Percentiles rank a stretch among this genome's conserved stretches.
phyloP scores from a whole-genome alignment of 495 filamentous ascomycete genomes.

The Saxophila tyrrhenica region DNA sequence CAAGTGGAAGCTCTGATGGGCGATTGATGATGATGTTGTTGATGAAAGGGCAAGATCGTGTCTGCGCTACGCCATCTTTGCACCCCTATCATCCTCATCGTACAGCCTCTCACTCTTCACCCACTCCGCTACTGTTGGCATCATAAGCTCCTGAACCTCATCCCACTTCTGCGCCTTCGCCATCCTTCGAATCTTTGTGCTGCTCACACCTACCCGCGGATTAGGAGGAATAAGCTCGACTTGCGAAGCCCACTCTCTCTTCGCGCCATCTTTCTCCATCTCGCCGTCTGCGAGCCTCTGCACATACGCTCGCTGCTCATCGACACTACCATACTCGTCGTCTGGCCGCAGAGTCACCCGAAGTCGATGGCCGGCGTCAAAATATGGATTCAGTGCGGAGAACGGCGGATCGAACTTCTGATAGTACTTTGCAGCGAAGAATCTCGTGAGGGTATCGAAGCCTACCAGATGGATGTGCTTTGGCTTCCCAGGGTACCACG shows the following conservation, averaged over 20 bases:
- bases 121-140: slow-evolving; percentile 50
- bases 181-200: slow-evolving; percentile 62
- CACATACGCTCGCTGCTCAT: slow-evolving; percentile 28
- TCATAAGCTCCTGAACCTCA: slow-evolving; percentile 51
- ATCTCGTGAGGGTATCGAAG: slow-evolving; percentile 76
- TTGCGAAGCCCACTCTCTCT: slow-evolving; percentile 53
- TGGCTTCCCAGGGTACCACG: slow-evolving; percentile 39
- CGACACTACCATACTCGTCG: slow-evolving; percentile 29
- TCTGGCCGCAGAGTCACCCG: slow-evolving; percentile 61
- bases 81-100: slow-evolving; percentile 23
- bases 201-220: slow-evolving; percentile 30
- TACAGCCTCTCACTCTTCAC: slow-evolving; percentile 41
- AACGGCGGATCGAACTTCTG: slow-evolving; percentile 40
- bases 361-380: slow-evolving; percentile 54
- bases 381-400: slow-evolving; percentile 51
- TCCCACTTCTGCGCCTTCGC: slow-evolving; percentile 40
- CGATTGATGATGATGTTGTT: too few relatives aligned
- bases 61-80: slow-evolving; percentile 23
- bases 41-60: too few relatives aligned
- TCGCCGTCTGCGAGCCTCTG: slow-evolving; percentile 25
- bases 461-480: slow-evolving; percentile 61
- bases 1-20: too few relatives aligned
- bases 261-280: slow-evolving; percentile 47
- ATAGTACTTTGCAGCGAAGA: slow-evolving; percentile 82
- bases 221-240: slow-evolving; percentile 59